These are phyloP conservation scores for Castanea crenata DNA, from an alignment of 306 rosid species.

Conservation along the genomic window DNA sequence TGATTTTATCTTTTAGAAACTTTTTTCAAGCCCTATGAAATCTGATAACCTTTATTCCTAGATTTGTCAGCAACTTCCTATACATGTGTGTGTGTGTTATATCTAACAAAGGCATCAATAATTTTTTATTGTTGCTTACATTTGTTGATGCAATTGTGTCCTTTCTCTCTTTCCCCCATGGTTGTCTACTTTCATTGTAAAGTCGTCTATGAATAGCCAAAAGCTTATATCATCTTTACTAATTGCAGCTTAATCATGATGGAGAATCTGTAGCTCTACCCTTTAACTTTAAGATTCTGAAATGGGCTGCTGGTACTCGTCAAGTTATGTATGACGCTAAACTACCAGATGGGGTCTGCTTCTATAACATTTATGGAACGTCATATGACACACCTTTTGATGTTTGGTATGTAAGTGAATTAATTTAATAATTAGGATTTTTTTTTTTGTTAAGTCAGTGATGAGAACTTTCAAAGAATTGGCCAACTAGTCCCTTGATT, in stretches of 20 bases:
- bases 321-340: constrained; percentile 50
- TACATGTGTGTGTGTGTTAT: not conserved
- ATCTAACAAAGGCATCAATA: not conserved
- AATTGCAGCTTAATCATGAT: constrained; percentile 65
- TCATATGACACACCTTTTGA: constrained; percentile 79
- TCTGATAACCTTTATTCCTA: not conserved
- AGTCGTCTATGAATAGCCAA: not conserved
- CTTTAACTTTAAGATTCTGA: constrained; percentile 63
- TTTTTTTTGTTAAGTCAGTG: constrained; percentile 12
- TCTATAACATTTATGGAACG: constrained; percentile 85
- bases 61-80: not conserved
- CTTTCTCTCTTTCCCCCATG: not conserved
- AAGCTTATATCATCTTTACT: constrained; percentile 21
- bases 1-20: not conserved
- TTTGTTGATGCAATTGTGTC: not conserved
- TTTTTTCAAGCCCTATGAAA: not conserved
- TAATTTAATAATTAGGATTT: constrained; percentile 1
- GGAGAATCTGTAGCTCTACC: constrained; percentile 68
- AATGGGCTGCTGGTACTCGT: constrained; percentile 76
- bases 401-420: constrained; percentile 67
- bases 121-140: not conserved
- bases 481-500: not conserved
- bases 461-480: constrained; percentile 9
- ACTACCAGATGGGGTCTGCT: constrained; percentile 75
- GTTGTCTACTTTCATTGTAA: not conserved